Base-by-base conservation (phyloP, 805 yeast species). In the Cyberlindnera amylophila region DNA sequence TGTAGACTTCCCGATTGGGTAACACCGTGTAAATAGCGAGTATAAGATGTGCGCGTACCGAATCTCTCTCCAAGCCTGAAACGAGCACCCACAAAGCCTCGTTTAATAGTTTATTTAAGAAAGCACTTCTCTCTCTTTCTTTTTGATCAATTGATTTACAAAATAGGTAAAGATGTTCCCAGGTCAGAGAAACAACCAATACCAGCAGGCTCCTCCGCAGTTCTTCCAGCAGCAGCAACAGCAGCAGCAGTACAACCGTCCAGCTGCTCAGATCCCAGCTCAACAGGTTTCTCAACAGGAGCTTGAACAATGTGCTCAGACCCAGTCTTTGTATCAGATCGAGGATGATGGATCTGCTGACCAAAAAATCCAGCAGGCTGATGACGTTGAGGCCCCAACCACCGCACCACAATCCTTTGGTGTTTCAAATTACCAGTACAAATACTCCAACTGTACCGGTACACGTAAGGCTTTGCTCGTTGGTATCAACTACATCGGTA, bases 401-500 rank as follows among this genome's bases (percentile, higher is more conserved):
- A 37, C 48, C 9, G 14, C 24, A 4, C 42, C 44, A 31, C 48
- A 45, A 33, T 36, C 41, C 15, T 45, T 45, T 23, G 48, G 48
- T 14, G 45, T 34, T 12, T n/a, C 38, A 5, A 40, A 36, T 15
- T 45, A 45, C 37, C 17, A 66, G 15, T 75, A 66, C 54, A 81
- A 79, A 57, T 81, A 81, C 61, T 82, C 91, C 10, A 74, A 77
- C 53, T 82, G 90, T 67, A 65, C 75, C 5, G 95, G 95, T 12
- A 69, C 71, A 27, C 74, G 79, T 47, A 87, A 86, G 63, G 96
- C 95, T 2, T 59, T 87, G 41, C 57, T 86, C 38, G 71, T 87
- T 43, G 96, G 96, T 11, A 81, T 83, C 60, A 87, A 87, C 64
- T 87, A 87, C 62, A 69, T 76, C 46, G 89, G 89, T 6, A 64